Evolutionary conservation across 1,284 basidiomycete species (phyloP).

Genomic region (Coniferiporia weirii): DNA sequence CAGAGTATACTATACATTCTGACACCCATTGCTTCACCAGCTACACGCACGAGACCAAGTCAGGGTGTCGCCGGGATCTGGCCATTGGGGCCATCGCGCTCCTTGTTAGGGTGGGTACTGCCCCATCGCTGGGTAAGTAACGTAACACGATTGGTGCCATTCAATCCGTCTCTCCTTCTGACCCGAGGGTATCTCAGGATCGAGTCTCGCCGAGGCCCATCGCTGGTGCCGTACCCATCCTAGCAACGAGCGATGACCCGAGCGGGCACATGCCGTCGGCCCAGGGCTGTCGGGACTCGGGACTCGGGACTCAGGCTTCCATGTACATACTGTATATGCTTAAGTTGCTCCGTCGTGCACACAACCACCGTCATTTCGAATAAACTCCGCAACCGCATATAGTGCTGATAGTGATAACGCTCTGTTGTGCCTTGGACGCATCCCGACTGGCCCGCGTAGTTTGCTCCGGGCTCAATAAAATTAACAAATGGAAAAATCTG

Average conservation of each 20-base stretch:
- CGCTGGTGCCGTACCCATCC: conserved; percentile 10
- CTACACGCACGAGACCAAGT: not conserved
- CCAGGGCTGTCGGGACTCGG: no score
- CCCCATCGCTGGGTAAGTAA: conserved; percentile 8
- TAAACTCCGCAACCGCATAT: no score
- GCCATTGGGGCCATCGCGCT: conserved; percentile 18
- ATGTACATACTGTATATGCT: not conserved
- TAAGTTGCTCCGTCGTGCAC: no score
- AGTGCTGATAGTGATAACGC: no score
- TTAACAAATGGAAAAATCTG: no score
- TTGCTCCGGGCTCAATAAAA: no score
- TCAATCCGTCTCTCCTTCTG: not conserved
- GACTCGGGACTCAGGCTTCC: no score
- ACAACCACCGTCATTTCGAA: no score
- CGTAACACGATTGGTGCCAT: not conserved
- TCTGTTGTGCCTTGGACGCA: no score
- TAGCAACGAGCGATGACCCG: conserved; percentile 15
- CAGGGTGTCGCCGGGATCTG: conserved; percentile 11
- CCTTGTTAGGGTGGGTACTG: conserved; percentile 19
- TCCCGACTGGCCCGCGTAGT: no score
- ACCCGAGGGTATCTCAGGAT: not conserved
- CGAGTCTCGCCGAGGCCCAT: not conserved
- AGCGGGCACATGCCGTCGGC: conserved; percentile 2
- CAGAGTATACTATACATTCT: no score
- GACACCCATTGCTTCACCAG: no score